These are phyloP conservation scores for Xylaria multiplex DNA, from an alignment of 2,329 filamentous ascomycete species.

Conservation along the genomic window DNA sequence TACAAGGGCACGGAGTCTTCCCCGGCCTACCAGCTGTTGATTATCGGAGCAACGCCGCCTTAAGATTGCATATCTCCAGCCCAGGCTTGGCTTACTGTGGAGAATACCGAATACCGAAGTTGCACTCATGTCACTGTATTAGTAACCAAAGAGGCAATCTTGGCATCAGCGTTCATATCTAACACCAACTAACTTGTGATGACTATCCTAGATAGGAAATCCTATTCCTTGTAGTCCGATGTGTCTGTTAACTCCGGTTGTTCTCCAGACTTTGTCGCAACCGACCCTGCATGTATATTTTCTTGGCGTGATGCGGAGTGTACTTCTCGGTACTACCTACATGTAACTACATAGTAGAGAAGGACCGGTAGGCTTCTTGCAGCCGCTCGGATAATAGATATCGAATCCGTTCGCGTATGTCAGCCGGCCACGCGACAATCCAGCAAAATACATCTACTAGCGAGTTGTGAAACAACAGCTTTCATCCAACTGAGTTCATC, in stretches of 20 bases:
- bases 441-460: constrained; percentile 1
- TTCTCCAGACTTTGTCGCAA: constrained; percentile 22
- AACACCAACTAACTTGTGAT: background rate
- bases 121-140: background rate
- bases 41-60: constrained; percentile 23
- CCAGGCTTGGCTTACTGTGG: constrained; percentile 9
- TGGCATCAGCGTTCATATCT: background rate
- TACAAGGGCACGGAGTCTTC: constrained; percentile 18
- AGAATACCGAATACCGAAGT: constrained; percentile 26
- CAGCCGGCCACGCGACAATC: background rate
- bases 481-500: constrained; percentile 6
- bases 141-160: background rate
- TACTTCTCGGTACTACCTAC: background rate
- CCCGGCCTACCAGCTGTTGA: constrained; percentile 10
- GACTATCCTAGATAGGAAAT: constrained; percentile 24
- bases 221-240: constrained; percentile 10
- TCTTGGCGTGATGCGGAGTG: constrained; percentile 15
- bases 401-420: constrained; percentile 1
- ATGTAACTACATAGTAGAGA: background rate
- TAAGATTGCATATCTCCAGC: constrained; percentile 23
- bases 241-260: constrained; percentile 24
- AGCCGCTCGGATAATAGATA: background rate
- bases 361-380: background rate
- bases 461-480: background rate
- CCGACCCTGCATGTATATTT: constrained; percentile 18